Percentiles rank a stretch among this genome's conserved stretches.
Conservation (phyloP, 495 filamentous ascomycete species). For the Zalerion maritima region DNA sequence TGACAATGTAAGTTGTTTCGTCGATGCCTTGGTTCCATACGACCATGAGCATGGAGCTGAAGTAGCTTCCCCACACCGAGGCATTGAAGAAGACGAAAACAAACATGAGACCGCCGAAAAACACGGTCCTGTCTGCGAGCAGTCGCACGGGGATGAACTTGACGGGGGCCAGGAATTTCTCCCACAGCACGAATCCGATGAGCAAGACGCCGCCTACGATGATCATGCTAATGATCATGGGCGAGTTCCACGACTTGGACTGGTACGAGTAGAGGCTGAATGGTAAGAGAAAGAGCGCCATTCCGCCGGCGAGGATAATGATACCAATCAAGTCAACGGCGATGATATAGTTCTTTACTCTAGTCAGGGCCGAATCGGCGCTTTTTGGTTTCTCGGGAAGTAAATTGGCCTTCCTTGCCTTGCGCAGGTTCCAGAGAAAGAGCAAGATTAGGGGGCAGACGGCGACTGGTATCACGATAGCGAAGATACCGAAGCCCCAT, state of each 20-base stretch:
- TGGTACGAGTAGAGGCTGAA: slow-evolving; percentile 39
- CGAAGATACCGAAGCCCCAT: slow-evolving; percentile 42
- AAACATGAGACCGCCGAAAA: slow-evolving; percentile 34
- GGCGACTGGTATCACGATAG: slow-evolving; percentile 37
- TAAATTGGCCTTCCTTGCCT: slow-evolving; percentile 35
- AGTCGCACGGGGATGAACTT: slow-evolving; percentile 46
- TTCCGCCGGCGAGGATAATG: slow-evolving; percentile 38
- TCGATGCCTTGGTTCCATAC: slow-evolving; percentile 33
- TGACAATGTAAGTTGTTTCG: slow-evolving; percentile 29
- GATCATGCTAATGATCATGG: slow-evolving; percentile 40
- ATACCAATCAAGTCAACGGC: slow-evolving; percentile 48
- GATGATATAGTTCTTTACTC: slow-evolving; percentile 33
- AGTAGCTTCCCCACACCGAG: slow-evolving; percentile 39
- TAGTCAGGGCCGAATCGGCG: no score
- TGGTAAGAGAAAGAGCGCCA: slow-evolving; percentile 49
- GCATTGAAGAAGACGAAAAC: slow-evolving; percentile 32
- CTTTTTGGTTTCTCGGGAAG: no score
- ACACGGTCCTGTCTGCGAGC: slow-evolving; percentile 45
- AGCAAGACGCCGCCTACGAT: slow-evolving; percentile 40
- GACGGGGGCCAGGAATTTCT: slow-evolving; percentile 37
- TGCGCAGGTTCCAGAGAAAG: slow-evolving; percentile 30
- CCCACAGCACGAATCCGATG: slow-evolving; percentile 44
- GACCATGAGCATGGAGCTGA: slow-evolving; percentile 38
- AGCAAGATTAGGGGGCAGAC: slow-evolving; percentile 26
- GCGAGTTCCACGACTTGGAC: slow-evolving; percentile 33